These are phyloP conservation scores for Udeniomyces megalosporus DNA, from an alignment of 768 basidiomycete genomes.

Conservation along the genomic window DNA sequence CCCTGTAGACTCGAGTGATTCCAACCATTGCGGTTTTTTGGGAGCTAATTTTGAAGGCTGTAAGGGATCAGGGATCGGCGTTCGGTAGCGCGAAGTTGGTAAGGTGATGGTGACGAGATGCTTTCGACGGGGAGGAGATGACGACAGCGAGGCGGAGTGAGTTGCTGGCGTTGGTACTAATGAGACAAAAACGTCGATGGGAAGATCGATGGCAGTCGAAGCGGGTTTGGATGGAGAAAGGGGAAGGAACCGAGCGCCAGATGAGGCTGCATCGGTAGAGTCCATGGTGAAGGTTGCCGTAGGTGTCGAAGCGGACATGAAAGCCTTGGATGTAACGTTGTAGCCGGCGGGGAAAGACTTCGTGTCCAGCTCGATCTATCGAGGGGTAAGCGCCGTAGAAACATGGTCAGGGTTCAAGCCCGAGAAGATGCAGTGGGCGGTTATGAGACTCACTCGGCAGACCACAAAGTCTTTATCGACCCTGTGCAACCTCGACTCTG, in stretches of 20 bases:
- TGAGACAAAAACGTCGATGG: conserved; percentile 36
- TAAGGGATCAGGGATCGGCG: conserved; percentile 60
- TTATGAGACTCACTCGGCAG: too few species aligned
- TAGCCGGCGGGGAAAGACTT: conserved; percentile 68
- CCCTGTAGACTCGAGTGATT: conserved; percentile 40
- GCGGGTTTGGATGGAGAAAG: background rate
- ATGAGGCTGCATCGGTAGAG: background rate
- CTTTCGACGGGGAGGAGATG: conserved; percentile 39
- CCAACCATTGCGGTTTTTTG: conserved; percentile 39
- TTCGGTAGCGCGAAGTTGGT: conserved; percentile 65
- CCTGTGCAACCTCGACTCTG: too few species aligned
- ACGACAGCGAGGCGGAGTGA: conserved; percentile 40
- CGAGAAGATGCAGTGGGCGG: too few species aligned
- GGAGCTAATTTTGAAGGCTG: background rate
- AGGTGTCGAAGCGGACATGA: background rate
- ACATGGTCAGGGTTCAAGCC: too few species aligned
- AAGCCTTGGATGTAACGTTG: conserved; percentile 29
- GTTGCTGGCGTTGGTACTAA: conserved; percentile 68
- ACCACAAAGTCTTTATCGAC: too few species aligned
- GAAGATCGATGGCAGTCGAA: conserved; percentile 27
- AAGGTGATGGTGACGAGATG: conserved; percentile 63
- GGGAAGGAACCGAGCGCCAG: background rate
- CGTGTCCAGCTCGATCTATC: conserved; percentile 51
- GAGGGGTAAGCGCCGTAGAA: too few species aligned
- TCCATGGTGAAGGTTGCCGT: too few species aligned